These are phyloP conservation scores for Starmerella cellae DNA, from an alignment of 805 yeast genomes.

Conservation along the genomic window DNA sequence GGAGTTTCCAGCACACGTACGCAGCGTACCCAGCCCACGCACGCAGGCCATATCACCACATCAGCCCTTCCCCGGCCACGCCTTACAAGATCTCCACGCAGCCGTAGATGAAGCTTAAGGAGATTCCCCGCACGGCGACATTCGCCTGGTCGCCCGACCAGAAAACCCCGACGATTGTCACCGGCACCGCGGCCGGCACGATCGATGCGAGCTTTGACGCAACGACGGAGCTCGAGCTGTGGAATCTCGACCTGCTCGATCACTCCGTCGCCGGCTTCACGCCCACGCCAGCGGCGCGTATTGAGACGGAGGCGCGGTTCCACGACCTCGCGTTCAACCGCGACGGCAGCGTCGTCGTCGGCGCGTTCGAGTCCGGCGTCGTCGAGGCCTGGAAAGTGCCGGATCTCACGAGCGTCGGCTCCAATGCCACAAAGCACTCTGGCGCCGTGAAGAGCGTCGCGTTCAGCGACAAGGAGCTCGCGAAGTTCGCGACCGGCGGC, in stretches of 20 bases:
- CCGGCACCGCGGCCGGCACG: slow-evolving; percentile 95
- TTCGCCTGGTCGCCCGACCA: slow-evolving; percentile 85
- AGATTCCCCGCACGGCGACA: slow-evolving; percentile 75
- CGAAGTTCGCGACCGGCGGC: slow-evolving; percentile 76
- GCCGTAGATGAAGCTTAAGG: slow-evolving; percentile 56
- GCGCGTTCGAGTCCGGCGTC: slow-evolving; percentile 74
- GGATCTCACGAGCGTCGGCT: slow-evolving; percentile 16
- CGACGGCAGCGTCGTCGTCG: slow-evolving; percentile 41
- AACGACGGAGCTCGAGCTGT: slow-evolving; percentile 61
- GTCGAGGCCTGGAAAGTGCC: slow-evolving; percentile 64
- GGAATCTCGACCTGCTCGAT: slow-evolving; percentile 42
- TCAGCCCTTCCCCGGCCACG: not conserved
- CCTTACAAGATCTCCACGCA: not conserved
- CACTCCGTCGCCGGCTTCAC: slow-evolving; percentile 24
- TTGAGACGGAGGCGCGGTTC: slow-evolving; percentile 33
- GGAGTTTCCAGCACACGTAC: no score
- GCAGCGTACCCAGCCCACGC: no score
- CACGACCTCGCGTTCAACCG: slow-evolving; percentile 32
- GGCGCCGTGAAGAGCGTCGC: slow-evolving; percentile 55
- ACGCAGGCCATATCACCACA: no score
- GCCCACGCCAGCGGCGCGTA: slow-evolving; percentile 13
- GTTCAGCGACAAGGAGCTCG: slow-evolving; percentile 62
- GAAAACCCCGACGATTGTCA: slow-evolving; percentile 57
- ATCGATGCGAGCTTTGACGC: slow-evolving; percentile 79
- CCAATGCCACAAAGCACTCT: slow-evolving; percentile 33